Conservation (phyloP, 2,329 filamentous ascomycete species). For the Nannizzia gypsea region DNA sequence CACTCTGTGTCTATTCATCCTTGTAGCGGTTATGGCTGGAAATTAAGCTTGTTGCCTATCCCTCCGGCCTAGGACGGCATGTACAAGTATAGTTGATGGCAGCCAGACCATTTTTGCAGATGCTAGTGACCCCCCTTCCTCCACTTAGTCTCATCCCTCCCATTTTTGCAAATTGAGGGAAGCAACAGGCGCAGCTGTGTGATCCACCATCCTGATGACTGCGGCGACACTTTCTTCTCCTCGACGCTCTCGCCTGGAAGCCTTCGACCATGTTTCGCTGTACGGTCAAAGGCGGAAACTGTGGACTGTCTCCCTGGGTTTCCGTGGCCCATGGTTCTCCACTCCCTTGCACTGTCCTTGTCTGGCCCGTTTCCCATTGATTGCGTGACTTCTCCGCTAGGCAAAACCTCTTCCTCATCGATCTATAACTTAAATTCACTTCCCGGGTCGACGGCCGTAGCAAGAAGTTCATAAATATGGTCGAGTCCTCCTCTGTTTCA, state of each 20-base stretch:
- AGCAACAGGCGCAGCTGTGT: neutral
- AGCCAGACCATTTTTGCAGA: neutral
- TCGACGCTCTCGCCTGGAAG: neutral
- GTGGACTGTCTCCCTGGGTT: constrained; percentile 2
- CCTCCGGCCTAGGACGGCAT: constrained; percentile 4
- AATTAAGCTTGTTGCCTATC: neutral
- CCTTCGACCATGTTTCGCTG: constrained; percentile 3
- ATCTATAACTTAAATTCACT: constrained; percentile 4
- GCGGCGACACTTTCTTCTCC: neutral
- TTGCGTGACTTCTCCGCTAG: constrained; percentile 3
- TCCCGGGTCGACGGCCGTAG: neutral
- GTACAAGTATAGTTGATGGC: neutral
- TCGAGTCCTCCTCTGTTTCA: neutral
- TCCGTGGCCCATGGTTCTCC: constrained; percentile 5
- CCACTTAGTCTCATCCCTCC: neutral
- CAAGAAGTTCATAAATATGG: constrained; percentile 1
- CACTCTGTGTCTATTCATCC: neutral
- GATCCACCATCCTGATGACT: constrained; percentile 3
- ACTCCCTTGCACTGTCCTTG: constrained; percentile 3
- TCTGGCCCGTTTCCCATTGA: constrained; percentile 5
- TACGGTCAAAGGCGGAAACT: constrained; percentile 5
- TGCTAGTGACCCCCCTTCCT: neutral
- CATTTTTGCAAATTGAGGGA: neutral
- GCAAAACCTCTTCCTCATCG: neutral
- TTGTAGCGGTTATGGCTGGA: constrained; percentile 5